Evolutionary conservation across 2,329 filamentous ascomycete species (phyloP), one percentile per base, ranked within the genome.

Genomic region (Aspergillus arachidicola): DNA sequence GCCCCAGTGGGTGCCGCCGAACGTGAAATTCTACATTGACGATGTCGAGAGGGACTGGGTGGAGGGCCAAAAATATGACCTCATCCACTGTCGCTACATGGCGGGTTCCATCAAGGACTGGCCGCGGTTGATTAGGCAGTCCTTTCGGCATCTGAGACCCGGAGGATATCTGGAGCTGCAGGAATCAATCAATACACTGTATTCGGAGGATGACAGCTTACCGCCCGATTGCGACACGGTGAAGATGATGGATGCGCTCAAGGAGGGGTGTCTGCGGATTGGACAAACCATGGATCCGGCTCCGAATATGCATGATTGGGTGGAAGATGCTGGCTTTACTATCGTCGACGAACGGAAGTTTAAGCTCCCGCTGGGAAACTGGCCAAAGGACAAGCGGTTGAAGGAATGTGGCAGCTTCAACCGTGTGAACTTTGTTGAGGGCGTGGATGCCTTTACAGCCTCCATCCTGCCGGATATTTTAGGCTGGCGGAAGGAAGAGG

Each of bases 1-100:
- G 62, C 71, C 73, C 19, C 66, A 69, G 41, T 83, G 79, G 75
- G 69, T 77, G 4, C 77, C 76, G 12, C 72, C 74, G 3, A 77
- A 77, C 50, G 64, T 76, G 6, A 66, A 65, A n/a, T 78, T 78
- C 57, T 46, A 75, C 5, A 68, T 78, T 3, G 74, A 77, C 38
- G 76, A 78, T 43, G 71, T 73, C 23, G 74, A 76, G 64, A 68
- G 68, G 4, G 68, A 70, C 7, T 78, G 76, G 76, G 60, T 74
- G 2, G 59, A 65, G 11, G 66, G 43, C 1, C 64, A 68, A 11
- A 66, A 66, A 1, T 78, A 76, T 61, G 75, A 78, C 55, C 73
- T 74, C 45, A 75, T 78, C 19, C 72, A 75, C 48, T 72, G 67
- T 55, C 69, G 75, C n/a, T 74, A 76, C 48, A 64, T 76, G 30